Evolutionary conservation across 176 grass and related monocot species (phyloP).

Genomic region (Hyparrhenia diplandra): DNA sequence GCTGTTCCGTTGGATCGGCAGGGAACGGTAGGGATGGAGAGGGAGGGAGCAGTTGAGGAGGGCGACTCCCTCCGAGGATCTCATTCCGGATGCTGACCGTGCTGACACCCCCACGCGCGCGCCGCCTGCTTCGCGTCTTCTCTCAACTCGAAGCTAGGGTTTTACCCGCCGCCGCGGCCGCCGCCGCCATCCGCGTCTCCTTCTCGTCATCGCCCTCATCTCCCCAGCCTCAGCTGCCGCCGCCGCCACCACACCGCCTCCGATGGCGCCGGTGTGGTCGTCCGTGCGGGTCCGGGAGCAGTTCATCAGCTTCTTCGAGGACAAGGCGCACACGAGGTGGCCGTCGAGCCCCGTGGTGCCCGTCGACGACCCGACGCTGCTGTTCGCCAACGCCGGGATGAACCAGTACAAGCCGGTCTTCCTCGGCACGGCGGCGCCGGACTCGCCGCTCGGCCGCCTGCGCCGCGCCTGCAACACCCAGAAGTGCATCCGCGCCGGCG

Average conservation of each 20-base stretch:
- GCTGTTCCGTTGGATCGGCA: no score
- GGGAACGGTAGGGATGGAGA: no score
- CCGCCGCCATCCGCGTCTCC: not conserved
- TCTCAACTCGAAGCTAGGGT: constrained; percentile 7
- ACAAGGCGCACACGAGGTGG: constrained; percentile 68
- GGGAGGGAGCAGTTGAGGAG: no score
- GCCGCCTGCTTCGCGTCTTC: not conserved
- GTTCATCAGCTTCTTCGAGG: constrained; percentile 61
- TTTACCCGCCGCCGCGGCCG: constrained; percentile 9
- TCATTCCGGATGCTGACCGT: constrained; percentile 7
- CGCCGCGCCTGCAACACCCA: constrained; percentile 75
- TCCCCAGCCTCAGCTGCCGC: not conserved
- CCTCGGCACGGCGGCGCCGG: constrained; percentile 71
- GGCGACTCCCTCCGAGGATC: no score
- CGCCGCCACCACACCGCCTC: not conserved
- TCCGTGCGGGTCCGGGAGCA: constrained; percentile 46
- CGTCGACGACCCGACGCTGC: constrained; percentile 77
- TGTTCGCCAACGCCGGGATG: constrained; percentile 96
- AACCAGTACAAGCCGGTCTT: constrained; percentile 98
- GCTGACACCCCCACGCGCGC: not conserved
- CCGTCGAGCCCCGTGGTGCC: constrained; percentile 80
- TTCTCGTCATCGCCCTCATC: not conserved
- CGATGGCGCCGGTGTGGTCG: constrained; percentile 51
- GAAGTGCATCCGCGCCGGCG: constrained; percentile 95
- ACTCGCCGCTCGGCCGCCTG: constrained; percentile 54